A percentile compares a stretch with the other conserved stretches of the same genome.
phyloP scores from a whole-genome alignment of 305 asterid genomes.

The Fraxinus dipetala region DNA sequence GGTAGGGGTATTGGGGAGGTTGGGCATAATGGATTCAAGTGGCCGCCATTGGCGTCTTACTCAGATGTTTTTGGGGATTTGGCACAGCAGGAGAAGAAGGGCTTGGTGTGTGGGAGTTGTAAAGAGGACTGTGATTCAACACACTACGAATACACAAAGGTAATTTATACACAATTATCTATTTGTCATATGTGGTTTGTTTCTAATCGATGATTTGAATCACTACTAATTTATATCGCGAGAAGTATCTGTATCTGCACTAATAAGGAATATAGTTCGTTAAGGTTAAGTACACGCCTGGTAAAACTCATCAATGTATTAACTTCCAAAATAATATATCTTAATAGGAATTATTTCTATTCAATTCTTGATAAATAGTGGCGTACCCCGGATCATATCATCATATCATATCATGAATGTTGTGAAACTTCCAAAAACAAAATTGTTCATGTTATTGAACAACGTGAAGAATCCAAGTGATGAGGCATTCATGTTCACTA shows the following conservation, averaged over 20 bases:
- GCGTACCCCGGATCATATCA: too few species aligned
- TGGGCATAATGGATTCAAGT: constrained; percentile 52
- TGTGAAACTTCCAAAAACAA: neutral
- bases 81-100: constrained; percentile 49
- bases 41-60: constrained; percentile 76
- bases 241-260: neutral
- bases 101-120: constrained; percentile 60
- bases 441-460: neutral
- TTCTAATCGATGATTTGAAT: neutral
- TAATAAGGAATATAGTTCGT: neutral
- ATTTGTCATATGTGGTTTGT: neutral
- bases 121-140: constrained; percentile 51
- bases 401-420: neutral
- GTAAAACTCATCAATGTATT: neutral
- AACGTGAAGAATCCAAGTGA: neutral
- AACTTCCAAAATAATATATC: neutral
- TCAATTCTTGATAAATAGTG: too few species aligned
- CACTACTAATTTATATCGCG: neutral
- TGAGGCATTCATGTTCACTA: neutral
- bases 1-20: constrained; percentile 44
- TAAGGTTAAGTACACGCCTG: neutral
- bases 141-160: constrained; percentile 57
- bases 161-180: constrained; percentile 19
- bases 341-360: too few species aligned
- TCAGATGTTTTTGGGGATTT: constrained; percentile 69